Conservation (phyloP, 768 basidiomycete species). For the Kwoniella mangroviensis region DNA sequence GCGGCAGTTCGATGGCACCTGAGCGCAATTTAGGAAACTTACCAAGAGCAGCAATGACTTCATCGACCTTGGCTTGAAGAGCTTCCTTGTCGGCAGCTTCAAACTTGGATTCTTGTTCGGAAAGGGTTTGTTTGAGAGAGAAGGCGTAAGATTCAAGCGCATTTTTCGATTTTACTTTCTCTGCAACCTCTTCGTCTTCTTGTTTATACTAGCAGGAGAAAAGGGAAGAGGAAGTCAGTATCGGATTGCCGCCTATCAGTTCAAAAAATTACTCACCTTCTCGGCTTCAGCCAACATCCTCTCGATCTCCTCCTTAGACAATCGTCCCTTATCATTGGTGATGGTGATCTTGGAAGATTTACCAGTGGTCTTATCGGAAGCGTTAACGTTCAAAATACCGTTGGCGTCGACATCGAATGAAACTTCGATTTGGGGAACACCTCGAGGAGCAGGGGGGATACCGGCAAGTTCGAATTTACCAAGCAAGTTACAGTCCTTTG, state of each 20-base stretch:
- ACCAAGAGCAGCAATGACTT: conserved; percentile 77
- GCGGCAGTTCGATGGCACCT: too few relatives aligned
- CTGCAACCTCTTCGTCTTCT: conserved; percentile 50
- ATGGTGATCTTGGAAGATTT: conserved; percentile 80
- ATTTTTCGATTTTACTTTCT: too few relatives aligned
- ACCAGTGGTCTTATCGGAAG: conserved; percentile 61
- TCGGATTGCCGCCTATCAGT: too few relatives aligned
- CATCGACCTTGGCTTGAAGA: conserved; percentile 86
- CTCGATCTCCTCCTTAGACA: conserved; percentile 69
- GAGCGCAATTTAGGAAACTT: too few relatives aligned
- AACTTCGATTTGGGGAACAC: conserved; percentile 62
- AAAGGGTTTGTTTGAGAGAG: conserved; percentile 87
- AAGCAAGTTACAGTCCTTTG: conserved; percentile 97
- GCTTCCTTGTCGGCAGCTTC: too few relatives aligned
- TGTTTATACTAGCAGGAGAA: too few relatives aligned
- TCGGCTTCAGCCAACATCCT: conserved; percentile 66
- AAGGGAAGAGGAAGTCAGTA: too few relatives aligned
- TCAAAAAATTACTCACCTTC: too few relatives aligned
- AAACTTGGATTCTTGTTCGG: too few relatives aligned
- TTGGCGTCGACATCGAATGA: conserved; percentile 73
- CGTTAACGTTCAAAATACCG: conserved; percentile 60
- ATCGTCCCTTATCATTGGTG: conserved; percentile 93
- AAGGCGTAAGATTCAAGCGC: conserved; percentile 73
- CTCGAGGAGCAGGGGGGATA: conserved; percentile 62
- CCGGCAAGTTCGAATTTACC: conserved; percentile 77